Evolutionary conservation across 768 basidiomycete species (phyloP), one percentile per base, ranked within the genome.

Genomic region (Trichaptum fuscoviolaceum): DNA sequence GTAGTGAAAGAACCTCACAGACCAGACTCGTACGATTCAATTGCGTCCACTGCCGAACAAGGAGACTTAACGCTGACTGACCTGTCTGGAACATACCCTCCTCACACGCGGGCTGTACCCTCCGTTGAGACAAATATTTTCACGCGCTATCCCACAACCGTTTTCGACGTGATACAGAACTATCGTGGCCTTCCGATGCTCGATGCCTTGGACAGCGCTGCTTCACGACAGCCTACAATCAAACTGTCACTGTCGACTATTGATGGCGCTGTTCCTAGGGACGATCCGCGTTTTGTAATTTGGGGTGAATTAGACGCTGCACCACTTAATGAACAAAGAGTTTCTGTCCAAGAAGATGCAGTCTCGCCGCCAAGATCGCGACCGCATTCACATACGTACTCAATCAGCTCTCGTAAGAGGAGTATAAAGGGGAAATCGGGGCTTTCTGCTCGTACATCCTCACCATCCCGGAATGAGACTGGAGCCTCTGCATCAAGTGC

Each of bases 241-340:
- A 88, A 85, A 73, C 79, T 94, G 73, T 90, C 89, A 0, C 75
- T 92, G 17, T 82, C 85, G 26, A 75, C 84, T 0, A 88, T 91
- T 36, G 85, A 89, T 65, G 85, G 83, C 30, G 87, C 88, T 17
- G 84, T 89, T 0, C 93, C 93, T 7, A 85, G 88, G 17, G 90
- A 95, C 69, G 95, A 97, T 70, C 93, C 95, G 18, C 85, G 94
- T 0, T 96, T 96, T 73, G 92, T 95, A 42, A 87, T 96, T 8
- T 97, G 95, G 95, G 94, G 92, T 27, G 86, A 88, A 70, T 77
- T 82, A 17, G 75, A 75, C 5, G 12, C 42, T 52, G 5, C 10
- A 12, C 42, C 20, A 20, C 10, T 12, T 20, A 52, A 52, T 52
- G 42, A 52, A 52, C 42, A 20, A 20, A 52, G 42, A 52, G 23